Evolutionary conservation across 2,329 filamentous ascomycete genomes (phyloP), one percentile per base, ranked within the genome.

Genomic region (Cladophialophora carrionii): DNA sequence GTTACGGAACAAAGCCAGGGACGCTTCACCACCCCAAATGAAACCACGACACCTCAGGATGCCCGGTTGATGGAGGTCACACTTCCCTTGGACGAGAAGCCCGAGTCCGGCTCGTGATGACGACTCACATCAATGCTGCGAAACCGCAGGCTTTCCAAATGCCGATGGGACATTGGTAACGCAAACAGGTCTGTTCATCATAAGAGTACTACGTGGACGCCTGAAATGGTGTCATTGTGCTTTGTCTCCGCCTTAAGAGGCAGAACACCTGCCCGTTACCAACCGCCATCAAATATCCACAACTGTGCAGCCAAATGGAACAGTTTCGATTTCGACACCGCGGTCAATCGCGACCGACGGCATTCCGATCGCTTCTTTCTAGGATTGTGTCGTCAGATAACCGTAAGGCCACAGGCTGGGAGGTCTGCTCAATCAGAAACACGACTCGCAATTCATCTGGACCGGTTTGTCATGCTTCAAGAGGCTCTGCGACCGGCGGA

Each of bases 251-350:
- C 34, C n/a, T 4, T 8, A 55, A 55, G n/a, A 12, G 4, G 7
- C 55, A 37, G 37, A 0, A 43, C 37, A 57, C 6, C 41, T 34
- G 34, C 14, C 37, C 55, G 55, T 57, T 57, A 48, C 37, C 37
- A 37, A 37, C n/a, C 55, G 12, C n/a, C 12, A 22, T 51, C 2
- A 29, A 20, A 6, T 17, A 17, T 37, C 29, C 55, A 57, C 37
- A 20, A 12, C 20, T 9, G 32, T 32, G 29, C 37, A 12, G n/a
- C 55, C 55, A 57, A 57, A 32, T 9, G 29, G 20, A 37, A 3
- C 34, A 57, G 24, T 24, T 29, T 48, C 37, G 37, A 17, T 24
- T 7, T 37, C 12, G 24, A n/a, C 22, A 48, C 6, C 20, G 41
- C 32, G 9, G 9, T n/a, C 48, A 10, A 48, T 57, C 43, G 0